Evolutionary conservation across 139 green algal species (phyloP).

Genomic region (Chlorella ohadii): DNA sequence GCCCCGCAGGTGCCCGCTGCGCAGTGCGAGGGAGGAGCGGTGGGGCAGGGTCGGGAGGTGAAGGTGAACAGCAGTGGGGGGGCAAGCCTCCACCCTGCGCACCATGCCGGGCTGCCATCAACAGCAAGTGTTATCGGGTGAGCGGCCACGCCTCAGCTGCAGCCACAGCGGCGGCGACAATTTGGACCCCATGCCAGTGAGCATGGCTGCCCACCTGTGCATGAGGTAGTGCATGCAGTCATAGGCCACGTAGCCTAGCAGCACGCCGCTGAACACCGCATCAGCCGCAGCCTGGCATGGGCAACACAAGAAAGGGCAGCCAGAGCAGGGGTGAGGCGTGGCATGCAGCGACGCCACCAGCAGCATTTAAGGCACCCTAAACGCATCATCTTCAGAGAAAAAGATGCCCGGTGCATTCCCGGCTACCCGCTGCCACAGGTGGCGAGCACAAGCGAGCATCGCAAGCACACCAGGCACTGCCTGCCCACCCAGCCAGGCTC

Average conservation of each 20-base stretch:
- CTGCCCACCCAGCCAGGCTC: no score
- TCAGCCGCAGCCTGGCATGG: slow-evolving; percentile 33
- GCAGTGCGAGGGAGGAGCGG: not conserved
- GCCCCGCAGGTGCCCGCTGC: slow-evolving; percentile 46
- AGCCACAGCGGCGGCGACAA: not conserved
- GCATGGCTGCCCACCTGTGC: slow-evolving; percentile 46
- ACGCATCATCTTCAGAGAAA: no score
- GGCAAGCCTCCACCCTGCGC: not conserved
- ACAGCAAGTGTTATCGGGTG: no score
- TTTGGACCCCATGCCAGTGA: no score
- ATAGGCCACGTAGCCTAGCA: slow-evolving; percentile 92
- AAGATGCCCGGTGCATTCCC: no score
- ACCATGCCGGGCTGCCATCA: not conserved
- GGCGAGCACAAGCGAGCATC: no score
- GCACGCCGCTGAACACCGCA: slow-evolving; percentile 73
- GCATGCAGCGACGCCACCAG: not conserved
- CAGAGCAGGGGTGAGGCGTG: not conserved
- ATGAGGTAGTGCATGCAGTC: slow-evolving; percentile 91
- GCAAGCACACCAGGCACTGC: not conserved
- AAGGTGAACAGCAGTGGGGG: not conserved
- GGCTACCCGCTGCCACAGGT: no score
- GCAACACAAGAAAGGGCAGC: not conserved
- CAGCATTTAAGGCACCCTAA: no score
- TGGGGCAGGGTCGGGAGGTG: not conserved
- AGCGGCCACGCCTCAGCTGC: not conserved